Evolutionary conservation across 2,329 filamentous ascomycete species (phyloP).

Genomic region (Cylindrodendrum hubeiense): DNA sequence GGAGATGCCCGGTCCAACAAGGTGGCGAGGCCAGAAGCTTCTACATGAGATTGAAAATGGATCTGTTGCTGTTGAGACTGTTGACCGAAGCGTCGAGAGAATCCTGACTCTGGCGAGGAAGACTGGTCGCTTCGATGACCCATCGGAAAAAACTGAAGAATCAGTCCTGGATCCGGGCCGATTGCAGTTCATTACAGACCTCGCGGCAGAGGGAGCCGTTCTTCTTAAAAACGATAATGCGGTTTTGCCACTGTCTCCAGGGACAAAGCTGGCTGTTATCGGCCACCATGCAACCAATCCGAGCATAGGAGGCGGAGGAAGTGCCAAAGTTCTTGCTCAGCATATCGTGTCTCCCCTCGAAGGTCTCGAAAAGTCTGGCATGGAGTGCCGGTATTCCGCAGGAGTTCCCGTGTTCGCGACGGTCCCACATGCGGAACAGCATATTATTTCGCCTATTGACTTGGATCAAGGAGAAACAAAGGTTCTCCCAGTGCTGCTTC

Average conservation of each 20-base stretch:
- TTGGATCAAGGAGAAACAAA: neutral
- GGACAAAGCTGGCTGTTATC: conserved; percentile 31
- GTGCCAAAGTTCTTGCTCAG: conserved; percentile 1
- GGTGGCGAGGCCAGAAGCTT: neutral
- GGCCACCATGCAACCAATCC: conserved; percentile 42
- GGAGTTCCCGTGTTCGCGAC: conserved; percentile 18
- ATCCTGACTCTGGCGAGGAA: neutral
- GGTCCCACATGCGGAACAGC: conserved; percentile 7
- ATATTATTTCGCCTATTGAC: too few species aligned
- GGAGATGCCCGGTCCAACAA: conserved; percentile 24
- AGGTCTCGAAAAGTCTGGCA: neutral
- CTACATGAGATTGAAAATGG: neutral
- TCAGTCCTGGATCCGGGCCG: conserved; percentile 35
- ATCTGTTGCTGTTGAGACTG: neutral
- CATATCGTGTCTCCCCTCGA: neutral
- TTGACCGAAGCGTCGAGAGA: conserved; percentile 4
- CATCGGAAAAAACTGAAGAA: conserved; percentile 7
- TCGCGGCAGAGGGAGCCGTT: conserved; percentile 53
- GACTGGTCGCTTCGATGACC: conserved; percentile 17
- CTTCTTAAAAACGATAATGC: conserved; percentile 70
- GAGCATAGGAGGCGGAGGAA: conserved; percentile 40
- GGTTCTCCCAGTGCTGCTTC: neutral
- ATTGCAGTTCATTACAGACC: conserved; percentile 7
- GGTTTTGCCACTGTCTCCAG: conserved; percentile 61
- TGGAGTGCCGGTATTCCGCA: neutral